A percentile compares a stretch with the other conserved stretches of the same genome.
Conservation (phyloP, 2,329 filamentous ascomycete genomes). For the Penicillium olsonii region DNA sequence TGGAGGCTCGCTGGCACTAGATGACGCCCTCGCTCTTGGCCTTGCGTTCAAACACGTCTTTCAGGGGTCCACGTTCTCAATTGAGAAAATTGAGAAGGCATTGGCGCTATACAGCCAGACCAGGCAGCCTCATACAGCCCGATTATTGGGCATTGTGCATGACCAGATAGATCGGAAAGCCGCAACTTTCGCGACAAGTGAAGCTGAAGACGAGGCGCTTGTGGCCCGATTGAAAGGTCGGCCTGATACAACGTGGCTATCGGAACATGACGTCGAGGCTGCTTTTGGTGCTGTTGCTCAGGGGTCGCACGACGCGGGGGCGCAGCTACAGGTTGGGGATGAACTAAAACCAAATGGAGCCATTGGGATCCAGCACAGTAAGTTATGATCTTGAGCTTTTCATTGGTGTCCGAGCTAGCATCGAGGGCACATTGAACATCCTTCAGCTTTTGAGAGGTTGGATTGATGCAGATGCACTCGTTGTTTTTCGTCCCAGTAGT, state of each 20-base stretch:
- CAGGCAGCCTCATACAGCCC: constrained; percentile 45
- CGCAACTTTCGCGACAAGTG: constrained; percentile 3
- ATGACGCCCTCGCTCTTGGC: constrained; percentile 45
- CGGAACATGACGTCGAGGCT: constrained; percentile 49
- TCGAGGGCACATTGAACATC: background rate
- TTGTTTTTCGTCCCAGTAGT: too few species aligned
- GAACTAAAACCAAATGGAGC: background rate
- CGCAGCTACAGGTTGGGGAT: background rate
- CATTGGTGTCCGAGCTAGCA: background rate
- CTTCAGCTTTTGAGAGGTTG: too few species aligned
- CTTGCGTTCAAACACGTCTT: constrained; percentile 43
- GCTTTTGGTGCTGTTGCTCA: constrained; percentile 32
- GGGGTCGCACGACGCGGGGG: background rate
- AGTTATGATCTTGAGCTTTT: background rate
- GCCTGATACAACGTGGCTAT: constrained; percentile 47
- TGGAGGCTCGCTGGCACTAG: constrained; percentile 32
- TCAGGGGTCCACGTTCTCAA: background rate
- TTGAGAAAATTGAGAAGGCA: constrained; percentile 28
- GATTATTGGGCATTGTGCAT: constrained; percentile 39
- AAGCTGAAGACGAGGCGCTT: constrained; percentile 43
- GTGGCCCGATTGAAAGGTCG: constrained; percentile 38
- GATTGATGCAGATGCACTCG: too few species aligned
- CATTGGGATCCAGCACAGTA: background rate
- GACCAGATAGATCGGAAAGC: constrained; percentile 11
- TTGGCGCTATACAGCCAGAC: constrained; percentile 47